Percentiles rank a stretch among this genome's conserved stretches.
Evolutionary conservation across 2,329 filamentous ascomycete species (phyloP).

Genomic region (Aspergillus sp.): DNA sequence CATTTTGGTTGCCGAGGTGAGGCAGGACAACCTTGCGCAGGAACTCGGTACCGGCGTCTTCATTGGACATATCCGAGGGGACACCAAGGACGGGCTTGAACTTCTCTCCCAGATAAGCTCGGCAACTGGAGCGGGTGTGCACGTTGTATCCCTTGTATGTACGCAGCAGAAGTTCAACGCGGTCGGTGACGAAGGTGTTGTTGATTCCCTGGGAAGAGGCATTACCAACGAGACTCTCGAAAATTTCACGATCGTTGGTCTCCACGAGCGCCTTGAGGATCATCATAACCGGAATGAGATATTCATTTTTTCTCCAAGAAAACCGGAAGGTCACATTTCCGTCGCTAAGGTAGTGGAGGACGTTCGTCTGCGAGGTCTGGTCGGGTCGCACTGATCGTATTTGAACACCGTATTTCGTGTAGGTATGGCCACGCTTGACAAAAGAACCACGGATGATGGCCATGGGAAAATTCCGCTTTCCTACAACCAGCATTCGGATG

Average conservation of each 20-base stretch:
- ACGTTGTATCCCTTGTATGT: conserved; percentile 91
- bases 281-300: conserved; percentile 95
- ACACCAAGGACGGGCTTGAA: conserved; percentile 87
- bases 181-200: conserved; percentile 92
- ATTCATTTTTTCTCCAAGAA: conserved; percentile 97
- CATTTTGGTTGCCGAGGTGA: conserved; percentile 81
- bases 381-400: conserved; percentile 92
- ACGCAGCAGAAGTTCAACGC: conserved; percentile 84
- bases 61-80: conserved; percentile 78
- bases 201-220: conserved; percentile 72
- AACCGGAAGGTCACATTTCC: conserved; percentile 97
- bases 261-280: conserved; percentile 91
- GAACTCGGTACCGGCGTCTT: conserved; percentile 89
- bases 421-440: conserved; percentile 78
- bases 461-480: conserved; percentile 90
- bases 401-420: conserved; percentile 87
- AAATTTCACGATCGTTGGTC: conserved; percentile 95
- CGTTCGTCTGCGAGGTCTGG: conserved; percentile 96
- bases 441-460: conserved; percentile 91
- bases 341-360: conserved; percentile 91
- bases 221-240: conserved; percentile 83
- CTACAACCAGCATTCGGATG: conserved; percentile 86
- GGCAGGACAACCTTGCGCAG: conserved; percentile 85
- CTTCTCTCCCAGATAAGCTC: conserved; percentile 84
- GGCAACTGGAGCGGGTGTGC: conserved; percentile 76